Conservation (phyloP, 108 stramenopile genomes). For the Seminavis robusta region DNA sequence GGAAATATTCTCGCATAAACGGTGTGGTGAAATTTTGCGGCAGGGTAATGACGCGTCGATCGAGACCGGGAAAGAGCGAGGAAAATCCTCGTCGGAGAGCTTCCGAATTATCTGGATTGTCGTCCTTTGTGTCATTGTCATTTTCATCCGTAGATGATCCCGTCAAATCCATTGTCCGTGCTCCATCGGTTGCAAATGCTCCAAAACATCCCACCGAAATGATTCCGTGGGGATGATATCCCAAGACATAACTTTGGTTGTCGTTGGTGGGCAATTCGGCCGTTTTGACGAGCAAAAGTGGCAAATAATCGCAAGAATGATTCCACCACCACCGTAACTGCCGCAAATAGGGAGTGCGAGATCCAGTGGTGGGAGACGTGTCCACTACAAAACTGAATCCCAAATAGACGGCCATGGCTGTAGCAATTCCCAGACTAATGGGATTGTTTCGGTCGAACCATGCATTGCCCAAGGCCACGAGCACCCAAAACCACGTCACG, state of each 20-base stretch:
- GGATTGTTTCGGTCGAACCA: neutral
- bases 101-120: neutral
- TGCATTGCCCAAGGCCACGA: too few relatives aligned
- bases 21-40: constrained; percentile 24
- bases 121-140: neutral
- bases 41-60: constrained; percentile 27
- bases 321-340: constrained; percentile 13
- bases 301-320: constrained; percentile 21
- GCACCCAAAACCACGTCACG: constrained; percentile 2
- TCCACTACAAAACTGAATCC: constrained; percentile 3
- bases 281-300: constrained; percentile 23
- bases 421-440: neutral
- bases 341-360: constrained; percentile 7
- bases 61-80: constrained; percentile 17
- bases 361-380: constrained; percentile 5
- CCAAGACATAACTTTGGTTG: constrained; percentile 22
- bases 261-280: constrained; percentile 10
- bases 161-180: constrained; percentile 1
- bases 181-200: constrained; percentile 19
- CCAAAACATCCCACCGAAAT: constrained; percentile 26
- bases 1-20: constrained; percentile 39
- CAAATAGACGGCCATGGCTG: constrained; percentile 7
- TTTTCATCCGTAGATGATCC: constrained; percentile 1
- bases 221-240: constrained; percentile 60
- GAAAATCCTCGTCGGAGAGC: constrained; percentile 11